Conservation (phyloP, 257 asterid species). For the Cinchona pubescens region DNA sequence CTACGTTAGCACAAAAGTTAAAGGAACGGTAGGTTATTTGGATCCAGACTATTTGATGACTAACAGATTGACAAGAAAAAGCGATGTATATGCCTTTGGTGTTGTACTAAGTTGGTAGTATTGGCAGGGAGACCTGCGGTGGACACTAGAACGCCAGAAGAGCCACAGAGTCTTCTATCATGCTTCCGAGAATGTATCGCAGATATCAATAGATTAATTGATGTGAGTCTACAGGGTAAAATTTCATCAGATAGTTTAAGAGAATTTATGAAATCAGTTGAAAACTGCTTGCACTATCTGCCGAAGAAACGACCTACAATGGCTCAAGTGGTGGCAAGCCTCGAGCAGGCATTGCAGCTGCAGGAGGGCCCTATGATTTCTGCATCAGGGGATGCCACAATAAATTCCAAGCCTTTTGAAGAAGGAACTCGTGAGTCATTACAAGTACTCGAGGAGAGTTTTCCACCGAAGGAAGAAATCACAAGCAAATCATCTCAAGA, state of each 20-base stretch:
- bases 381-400: too few relatives aligned
- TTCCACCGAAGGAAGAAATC: too few relatives aligned
- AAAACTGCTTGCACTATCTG: background rate
- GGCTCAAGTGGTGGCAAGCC: slow-evolving; percentile 12
- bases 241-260: background rate
- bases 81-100: slow-evolving; percentile 25
- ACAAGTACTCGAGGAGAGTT: too few relatives aligned
- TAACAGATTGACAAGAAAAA: slow-evolving; percentile 8
- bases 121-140: slow-evolving; percentile 16
- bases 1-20: slow-evolving; percentile 8
- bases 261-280: background rate
- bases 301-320: slow-evolving; percentile 9
- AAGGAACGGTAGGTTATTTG: slow-evolving; percentile 16
- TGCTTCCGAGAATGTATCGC: slow-evolving; percentile 4
- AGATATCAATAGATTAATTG: background rate
- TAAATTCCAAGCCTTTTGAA: background rate
- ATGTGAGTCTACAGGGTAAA: background rate
- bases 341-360: slow-evolving; percentile 4
- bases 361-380: background rate
- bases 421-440: too few relatives aligned
- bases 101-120: slow-evolving; percentile 18
- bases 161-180: background rate
- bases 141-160: background rate
- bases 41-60: slow-evolving; percentile 21
- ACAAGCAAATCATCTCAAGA: too few relatives aligned